Evolutionary conservation across 2,329 filamentous ascomycete species (phyloP).

Genomic region (Lizonia empirigonia): DNA sequence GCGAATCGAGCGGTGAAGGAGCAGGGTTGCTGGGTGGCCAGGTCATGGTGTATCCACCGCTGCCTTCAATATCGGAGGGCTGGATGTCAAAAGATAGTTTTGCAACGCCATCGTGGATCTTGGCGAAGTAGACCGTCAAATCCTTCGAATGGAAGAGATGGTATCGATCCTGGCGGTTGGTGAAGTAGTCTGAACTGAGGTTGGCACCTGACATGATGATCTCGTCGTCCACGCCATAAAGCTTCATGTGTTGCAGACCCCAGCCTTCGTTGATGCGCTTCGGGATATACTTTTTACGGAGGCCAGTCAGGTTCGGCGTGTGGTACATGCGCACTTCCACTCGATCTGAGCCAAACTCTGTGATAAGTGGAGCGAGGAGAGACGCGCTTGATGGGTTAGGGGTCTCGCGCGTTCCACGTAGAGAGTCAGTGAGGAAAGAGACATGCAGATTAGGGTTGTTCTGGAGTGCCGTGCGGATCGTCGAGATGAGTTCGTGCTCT

Average conservation of each 20-base stretch:
- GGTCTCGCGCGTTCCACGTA: conserved; percentile 89
- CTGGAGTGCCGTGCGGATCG: conserved; percentile 74
- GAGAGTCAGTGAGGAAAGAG: conserved; percentile 87
- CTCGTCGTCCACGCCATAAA: conserved; percentile 94
- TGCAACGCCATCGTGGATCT: conserved; percentile 76
- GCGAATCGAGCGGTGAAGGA: conserved; percentile 74
- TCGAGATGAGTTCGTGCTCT: conserved; percentile 84
- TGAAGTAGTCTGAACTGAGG: conserved; percentile 92
- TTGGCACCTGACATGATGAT: conserved; percentile 92
- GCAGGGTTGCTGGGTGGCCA: conserved; percentile 80
- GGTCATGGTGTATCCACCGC: conserved; percentile 59
- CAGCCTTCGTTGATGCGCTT: conserved; percentile 96
- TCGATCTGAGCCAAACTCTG: conserved; percentile 80
- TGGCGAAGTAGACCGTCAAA: conserved; percentile 81
- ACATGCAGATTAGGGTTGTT: conserved; percentile 77
- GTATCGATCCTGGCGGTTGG: conserved; percentile 92
- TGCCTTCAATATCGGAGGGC: conserved; percentile 60
- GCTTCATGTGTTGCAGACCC: conserved; percentile 98
- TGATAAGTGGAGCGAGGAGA: conserved; percentile 79
- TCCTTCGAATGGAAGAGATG: conserved; percentile 83
- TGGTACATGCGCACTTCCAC: conserved; percentile 98
- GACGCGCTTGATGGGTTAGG: conserved; percentile 87
- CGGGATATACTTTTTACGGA: conserved; percentile 82
- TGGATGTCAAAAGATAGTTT: conserved; percentile 81
- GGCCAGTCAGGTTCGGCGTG: conserved; percentile 89